These are phyloP conservation scores for Cordyceps farinosa DNA, from an alignment of 2,329 filamentous ascomycete species.

Conservation along the genomic window DNA sequence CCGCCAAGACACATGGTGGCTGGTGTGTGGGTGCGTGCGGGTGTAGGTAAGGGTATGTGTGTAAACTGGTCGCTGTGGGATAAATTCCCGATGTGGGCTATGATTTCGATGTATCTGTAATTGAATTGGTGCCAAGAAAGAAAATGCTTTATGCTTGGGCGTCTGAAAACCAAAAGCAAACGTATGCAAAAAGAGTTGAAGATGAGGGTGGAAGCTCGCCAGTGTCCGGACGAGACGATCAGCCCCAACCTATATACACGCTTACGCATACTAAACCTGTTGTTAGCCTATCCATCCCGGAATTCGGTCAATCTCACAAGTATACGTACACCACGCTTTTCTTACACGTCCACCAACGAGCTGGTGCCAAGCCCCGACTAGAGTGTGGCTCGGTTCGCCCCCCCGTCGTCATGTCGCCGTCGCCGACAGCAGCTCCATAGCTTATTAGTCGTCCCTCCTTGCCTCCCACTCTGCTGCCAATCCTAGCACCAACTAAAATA, in stretches of 20 bases:
- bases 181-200: neutral
- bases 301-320: neutral
- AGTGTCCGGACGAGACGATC: neutral
- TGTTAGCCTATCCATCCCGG: neutral
- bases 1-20: conserved; percentile 12
- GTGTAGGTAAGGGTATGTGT: neutral
- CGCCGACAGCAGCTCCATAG: neutral
- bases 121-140: too few species aligned
- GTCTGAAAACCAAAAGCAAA: neutral
- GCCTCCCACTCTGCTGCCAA: neutral
- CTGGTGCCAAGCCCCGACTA: conserved; percentile 1
- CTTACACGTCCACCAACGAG: neutral
- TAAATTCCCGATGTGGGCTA: too few species aligned
- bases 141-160: too few species aligned
- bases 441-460: neutral
- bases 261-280: neutral
- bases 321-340: conserved; percentile 4
- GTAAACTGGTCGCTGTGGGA: neutral
- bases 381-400: conserved; percentile 2
- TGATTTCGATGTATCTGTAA: too few species aligned
- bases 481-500: neutral
- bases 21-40: neutral
- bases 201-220: neutral
- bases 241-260: neutral
- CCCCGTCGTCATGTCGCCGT: neutral